Evolutionary conservation across 2,329 filamentous ascomycete species (phyloP), one percentile per base, ranked within the genome.

Genomic region (Akanthomyces dipterigenus): DNA sequence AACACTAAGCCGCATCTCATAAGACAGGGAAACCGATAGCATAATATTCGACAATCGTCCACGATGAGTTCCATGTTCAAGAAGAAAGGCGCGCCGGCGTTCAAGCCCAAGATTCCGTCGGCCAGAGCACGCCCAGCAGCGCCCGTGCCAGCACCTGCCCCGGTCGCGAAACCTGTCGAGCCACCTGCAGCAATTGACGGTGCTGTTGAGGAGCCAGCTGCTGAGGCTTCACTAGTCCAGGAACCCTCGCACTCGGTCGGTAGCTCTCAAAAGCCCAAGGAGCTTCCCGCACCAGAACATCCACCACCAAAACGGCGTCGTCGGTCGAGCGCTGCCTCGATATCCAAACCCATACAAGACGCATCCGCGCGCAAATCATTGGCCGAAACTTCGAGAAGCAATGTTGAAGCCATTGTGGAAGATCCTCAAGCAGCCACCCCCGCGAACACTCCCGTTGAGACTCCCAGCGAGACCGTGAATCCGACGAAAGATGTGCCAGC

Each of bases 41-140:
- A 20, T 28, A 53, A 7, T 31, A 22, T 48, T n/a, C 46, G 38
- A 58, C 18, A 51, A 11, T 31, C 46, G 5, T 28, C 16, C 76
- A 79, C 75, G 67, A 88, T 89, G 79, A 85, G 82, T 75, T 82
- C 80, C 63, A 88, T 88, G 76, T 81, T 88, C 73, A 89, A 89
- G 76, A 89, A 90, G 75, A 78, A 80, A 67, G 80, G 78, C 69
- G 79, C 80, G 67, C 76, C 80, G 62, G 79, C 79, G 76, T 90
- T 91, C 76, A 89, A 89, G 71, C 88, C 88, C 49, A 91, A 89
- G 76, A 83, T 83, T 65, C 84, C 83, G 36, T 72, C 75, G 38
- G 78, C 80, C 65, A 83, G 86, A 69, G 79, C 81, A 62, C 76
- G 80, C 61, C 70, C 72, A 64, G 77, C 78, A 65, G 75, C 77